These are phyloP conservation scores for Opeltia flavorubescens DNA, from an alignment of 495 filamentous ascomycete genomes.

Conservation along the genomic window DNA sequence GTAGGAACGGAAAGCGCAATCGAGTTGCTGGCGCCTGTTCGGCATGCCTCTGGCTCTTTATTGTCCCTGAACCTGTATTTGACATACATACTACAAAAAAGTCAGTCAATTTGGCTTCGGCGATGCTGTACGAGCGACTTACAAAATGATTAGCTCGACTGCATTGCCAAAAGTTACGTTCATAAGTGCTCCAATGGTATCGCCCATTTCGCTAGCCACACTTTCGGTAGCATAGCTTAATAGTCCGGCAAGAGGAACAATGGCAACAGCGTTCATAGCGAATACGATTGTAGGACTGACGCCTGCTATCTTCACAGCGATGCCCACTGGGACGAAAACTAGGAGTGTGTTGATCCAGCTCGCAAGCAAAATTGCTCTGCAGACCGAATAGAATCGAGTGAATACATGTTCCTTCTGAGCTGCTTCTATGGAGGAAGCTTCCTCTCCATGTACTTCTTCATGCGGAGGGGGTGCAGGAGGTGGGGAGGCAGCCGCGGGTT, in stretches of 20 bases:
- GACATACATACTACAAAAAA: slow-evolving; percentile 26
- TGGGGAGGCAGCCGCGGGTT: slow-evolving; percentile 19
- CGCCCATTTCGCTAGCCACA: slow-evolving; percentile 61
- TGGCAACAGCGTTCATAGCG: slow-evolving; percentile 69
- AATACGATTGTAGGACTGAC: slow-evolving; percentile 44
- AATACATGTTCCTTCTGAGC: slow-evolving; percentile 28
- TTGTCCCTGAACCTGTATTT: slow-evolving; percentile 22
- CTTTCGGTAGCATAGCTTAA: slow-evolving; percentile 71
- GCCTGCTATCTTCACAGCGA: slow-evolving; percentile 32
- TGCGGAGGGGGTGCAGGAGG: slow-evolving; percentile 36
- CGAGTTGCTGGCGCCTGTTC: slow-evolving; percentile 27
- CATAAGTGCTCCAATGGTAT: slow-evolving; percentile 67
- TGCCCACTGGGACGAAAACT: slow-evolving; percentile 69
- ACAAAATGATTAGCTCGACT: slow-evolving; percentile 81
- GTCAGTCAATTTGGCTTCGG: slow-evolving; percentile 12
- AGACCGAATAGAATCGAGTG: slow-evolving; percentile 33
- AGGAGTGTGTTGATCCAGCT: slow-evolving; percentile 72
- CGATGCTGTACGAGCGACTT: slow-evolving; percentile 15
- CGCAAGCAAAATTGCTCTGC: slow-evolving; percentile 40
- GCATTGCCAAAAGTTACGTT: slow-evolving; percentile 87
- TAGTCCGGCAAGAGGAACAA: slow-evolving; percentile 70
- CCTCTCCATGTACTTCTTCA: slow-evolving; percentile 33
- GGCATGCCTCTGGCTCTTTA: slow-evolving; percentile 25
- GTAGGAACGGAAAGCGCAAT: slow-evolving; percentile 22
- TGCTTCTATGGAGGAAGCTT: slow-evolving; percentile 30